These are phyloP conservation scores for Santalum album DNA, from an alignment of 164 flowering plant genomes.

Conservation along the genomic window DNA sequence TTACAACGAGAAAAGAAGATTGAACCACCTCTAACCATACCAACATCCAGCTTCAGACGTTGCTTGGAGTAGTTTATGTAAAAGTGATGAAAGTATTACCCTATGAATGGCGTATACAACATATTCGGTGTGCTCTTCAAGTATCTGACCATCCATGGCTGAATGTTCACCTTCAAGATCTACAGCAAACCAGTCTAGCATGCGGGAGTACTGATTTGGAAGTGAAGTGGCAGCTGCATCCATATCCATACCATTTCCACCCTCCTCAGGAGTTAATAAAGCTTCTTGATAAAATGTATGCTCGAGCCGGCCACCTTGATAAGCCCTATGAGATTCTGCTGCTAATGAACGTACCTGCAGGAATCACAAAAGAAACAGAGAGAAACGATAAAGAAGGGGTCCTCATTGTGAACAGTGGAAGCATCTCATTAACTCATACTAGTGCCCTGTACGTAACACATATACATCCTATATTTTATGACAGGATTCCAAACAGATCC, in stretches of 20 bases:
- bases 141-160: conserved; percentile 95
- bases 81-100: conserved; percentile 36
- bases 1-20: background rate
- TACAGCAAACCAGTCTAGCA: conserved; percentile 96
- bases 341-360: conserved; percentile 87
- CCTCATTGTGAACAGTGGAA: too few species aligned
- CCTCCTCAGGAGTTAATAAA: conserved; percentile 39
- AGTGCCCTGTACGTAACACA: too few species aligned
- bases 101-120: conserved; percentile 90
- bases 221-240: conserved; percentile 29
- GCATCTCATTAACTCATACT: too few species aligned
- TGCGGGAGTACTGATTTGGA: conserved; percentile 52
- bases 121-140: conserved; percentile 96
- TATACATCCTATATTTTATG: too few species aligned
- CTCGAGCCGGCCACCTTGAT: conserved; percentile 87
- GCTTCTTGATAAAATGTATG: conserved; percentile 61
- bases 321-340: conserved; percentile 96
- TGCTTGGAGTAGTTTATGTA: background rate
- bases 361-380: too few species aligned
- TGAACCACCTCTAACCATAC: background rate
- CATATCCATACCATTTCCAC: conserved; percentile 20
- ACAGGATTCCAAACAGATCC: too few species aligned
- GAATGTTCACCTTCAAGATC: conserved; percentile 99
- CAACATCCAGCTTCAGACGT: background rate
- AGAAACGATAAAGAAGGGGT: too few species aligned